phyloP scores from a whole-genome alignment of 805 yeast species.

The Scheffersomyces stipitis region DNA sequence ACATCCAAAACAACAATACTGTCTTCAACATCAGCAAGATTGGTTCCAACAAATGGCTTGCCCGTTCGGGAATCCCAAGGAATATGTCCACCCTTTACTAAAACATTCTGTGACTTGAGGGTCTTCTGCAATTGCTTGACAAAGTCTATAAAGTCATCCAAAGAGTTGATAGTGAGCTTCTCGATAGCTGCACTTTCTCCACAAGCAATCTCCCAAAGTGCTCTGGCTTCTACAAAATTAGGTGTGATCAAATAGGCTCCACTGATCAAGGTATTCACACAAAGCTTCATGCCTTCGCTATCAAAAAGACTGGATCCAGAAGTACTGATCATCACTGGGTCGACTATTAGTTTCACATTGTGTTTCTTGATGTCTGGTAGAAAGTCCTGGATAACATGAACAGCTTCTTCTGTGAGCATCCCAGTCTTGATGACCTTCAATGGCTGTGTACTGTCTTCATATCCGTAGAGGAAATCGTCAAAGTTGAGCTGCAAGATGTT shows the following conservation, averaged over 20 bases:
- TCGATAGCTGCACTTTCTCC: conserved; percentile 10
- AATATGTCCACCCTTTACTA: conserved; percentile 81
- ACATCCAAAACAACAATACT: conserved; percentile 46
- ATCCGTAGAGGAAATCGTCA: conserved; percentile 50
- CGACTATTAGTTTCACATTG: conserved; percentile 53
- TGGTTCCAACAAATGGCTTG: conserved; percentile 10
- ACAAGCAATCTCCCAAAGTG: conserved; percentile 33
- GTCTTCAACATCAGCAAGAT: not conserved
- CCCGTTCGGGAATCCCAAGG: conserved; percentile 36
- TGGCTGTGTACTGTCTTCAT: conserved; percentile 21
- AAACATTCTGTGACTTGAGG: conserved; percentile 49
- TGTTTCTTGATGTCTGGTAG: conserved; percentile 28
- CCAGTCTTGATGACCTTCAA: conserved; percentile 77
- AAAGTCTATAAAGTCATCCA: conserved; percentile 36
- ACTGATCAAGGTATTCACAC: conserved; percentile 47
- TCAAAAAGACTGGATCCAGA: conserved; percentile 65
- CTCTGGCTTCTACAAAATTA: conserved; percentile 64
- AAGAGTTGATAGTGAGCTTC: conserved; percentile 10
- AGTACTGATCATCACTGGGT: conserved; percentile 84
- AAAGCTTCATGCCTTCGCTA: conserved; percentile 42
- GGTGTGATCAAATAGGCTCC: conserved; percentile 70
- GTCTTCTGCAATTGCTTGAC: conserved; percentile 21
- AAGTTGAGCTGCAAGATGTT: conserved; percentile 53
- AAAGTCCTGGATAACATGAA: conserved; percentile 42
- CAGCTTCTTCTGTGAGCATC: conserved; percentile 60